phyloP scores from a whole-genome alignment of 305 asterid genomes.

The Solanum hybrid region DNA sequence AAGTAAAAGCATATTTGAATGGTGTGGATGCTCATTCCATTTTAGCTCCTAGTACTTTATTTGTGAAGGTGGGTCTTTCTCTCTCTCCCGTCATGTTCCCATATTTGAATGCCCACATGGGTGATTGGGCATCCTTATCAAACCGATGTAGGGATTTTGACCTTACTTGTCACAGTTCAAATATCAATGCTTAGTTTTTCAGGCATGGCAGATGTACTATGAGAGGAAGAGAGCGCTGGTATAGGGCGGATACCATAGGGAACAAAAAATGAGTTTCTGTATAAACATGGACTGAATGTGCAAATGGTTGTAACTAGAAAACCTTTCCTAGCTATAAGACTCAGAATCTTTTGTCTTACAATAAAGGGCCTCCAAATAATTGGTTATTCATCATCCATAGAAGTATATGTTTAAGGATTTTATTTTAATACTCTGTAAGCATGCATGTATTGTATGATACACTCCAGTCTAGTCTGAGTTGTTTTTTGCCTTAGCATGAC shows the following conservation, averaged over 20 bases:
- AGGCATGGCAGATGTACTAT: neutral
- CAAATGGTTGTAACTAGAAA: neutral
- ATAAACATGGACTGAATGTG: neutral
- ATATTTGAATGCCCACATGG: neutral
- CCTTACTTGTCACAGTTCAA: neutral
- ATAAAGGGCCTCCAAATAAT: neutral
- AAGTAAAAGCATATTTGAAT: constrained; percentile 93
- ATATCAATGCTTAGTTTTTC: neutral
- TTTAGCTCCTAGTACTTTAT: constrained; percentile 87
- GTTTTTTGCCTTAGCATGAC: neutral
- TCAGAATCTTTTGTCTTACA: neutral
- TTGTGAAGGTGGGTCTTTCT: constrained; percentile 58
- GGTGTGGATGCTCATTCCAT: constrained; percentile 94
- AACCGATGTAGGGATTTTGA: neutral
- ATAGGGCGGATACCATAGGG: neutral
- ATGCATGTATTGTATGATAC: neutral
- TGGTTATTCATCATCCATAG: neutral
- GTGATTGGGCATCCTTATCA: neutral
- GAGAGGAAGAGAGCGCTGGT: neutral
- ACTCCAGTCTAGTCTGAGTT: neutral
- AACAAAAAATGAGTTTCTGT: neutral
- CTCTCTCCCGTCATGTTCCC: neutral
- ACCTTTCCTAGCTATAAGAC: neutral
- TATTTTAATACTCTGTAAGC: neutral
- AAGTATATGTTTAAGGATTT: neutral